Evolutionary conservation across 345 rosid genomes (phyloP).

Genomic region (Stellera chamaejasme): DNA sequence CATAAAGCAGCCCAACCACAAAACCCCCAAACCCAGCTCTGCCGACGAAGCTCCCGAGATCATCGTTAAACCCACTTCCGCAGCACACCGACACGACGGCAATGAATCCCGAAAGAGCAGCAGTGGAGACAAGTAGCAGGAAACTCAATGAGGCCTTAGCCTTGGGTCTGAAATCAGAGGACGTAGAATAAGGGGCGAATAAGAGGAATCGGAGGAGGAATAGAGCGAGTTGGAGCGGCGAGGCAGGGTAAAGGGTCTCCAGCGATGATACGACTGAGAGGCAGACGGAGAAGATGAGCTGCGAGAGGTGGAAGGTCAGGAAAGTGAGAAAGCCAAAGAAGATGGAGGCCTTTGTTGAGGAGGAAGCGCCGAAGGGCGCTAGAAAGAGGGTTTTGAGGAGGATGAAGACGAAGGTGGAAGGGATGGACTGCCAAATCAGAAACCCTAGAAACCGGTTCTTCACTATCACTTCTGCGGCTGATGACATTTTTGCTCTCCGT

Average conservation of each 20-base stretch:
- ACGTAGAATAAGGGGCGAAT: slow-evolving; percentile 2
- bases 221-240: slow-evolving; percentile 30
- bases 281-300: slow-evolving; percentile 51
- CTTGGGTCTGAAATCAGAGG: slow-evolving; percentile 42
- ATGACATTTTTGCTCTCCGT: not conserved
- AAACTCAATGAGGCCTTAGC: slow-evolving; percentile 36
- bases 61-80: slow-evolving; percentile 1
- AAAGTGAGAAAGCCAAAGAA: slow-evolving; percentile 26
- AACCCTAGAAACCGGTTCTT: slow-evolving; percentile 51
- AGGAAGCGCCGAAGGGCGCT: slow-evolving; percentile 6
- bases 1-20: slow-evolving; percentile 58
- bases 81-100: slow-evolving; percentile 35
- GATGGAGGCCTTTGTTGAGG: slow-evolving; percentile 1
- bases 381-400: slow-evolving; percentile 33
- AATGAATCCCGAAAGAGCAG: slow-evolving; percentile 35
- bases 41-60: slow-evolving; percentile 18
- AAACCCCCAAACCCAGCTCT: slow-evolving; percentile 63
- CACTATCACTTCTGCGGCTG: slow-evolving; percentile 28
- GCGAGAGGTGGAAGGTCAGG: slow-evolving; percentile 39
- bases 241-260: slow-evolving; percentile 20
- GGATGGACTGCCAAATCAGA: slow-evolving; percentile 65
- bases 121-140: slow-evolving; percentile 31
- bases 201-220: slow-evolving; percentile 28
- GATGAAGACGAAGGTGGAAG: slow-evolving; percentile 45
- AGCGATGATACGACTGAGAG: slow-evolving; percentile 46